A percentile compares a stretch with the other conserved stretches of the same genome.
phyloP scores from a whole-genome alignment of 495 filamentous ascomycete species.

The Penicillium longicatenatum region DNA sequence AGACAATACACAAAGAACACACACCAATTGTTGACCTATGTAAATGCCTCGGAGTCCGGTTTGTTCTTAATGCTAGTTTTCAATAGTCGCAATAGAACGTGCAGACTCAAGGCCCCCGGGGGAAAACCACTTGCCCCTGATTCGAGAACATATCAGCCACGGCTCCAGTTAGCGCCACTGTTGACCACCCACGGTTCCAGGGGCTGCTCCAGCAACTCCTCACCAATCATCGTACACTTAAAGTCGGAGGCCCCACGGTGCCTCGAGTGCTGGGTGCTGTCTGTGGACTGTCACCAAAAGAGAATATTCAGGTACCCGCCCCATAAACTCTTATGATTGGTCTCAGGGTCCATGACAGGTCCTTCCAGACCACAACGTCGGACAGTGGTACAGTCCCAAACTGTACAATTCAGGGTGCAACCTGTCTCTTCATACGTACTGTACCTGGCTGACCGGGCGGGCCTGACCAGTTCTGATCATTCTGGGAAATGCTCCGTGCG shows the following conservation, averaged over 20 bases:
- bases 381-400: slow-evolving; percentile 1
- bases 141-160: slow-evolving; percentile 21
- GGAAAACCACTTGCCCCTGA: slow-evolving; percentile 22
- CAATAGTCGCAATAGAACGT: slow-evolving; percentile 7
- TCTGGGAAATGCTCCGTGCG: slow-evolving; percentile 17
- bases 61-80: not conserved
- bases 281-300: slow-evolving; percentile 13
- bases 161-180: slow-evolving; percentile 23
- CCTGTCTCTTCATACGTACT: slow-evolving; percentile 4
- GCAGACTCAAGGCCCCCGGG: slow-evolving; percentile 4
- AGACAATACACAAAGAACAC: not conserved
- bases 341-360: slow-evolving; percentile 21
- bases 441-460: not conserved
- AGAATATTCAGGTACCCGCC: slow-evolving; percentile 33
- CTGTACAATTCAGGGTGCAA: slow-evolving; percentile 12
- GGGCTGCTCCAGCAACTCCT: slow-evolving; percentile 15
- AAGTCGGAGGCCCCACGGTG: slow-evolving; percentile 8
- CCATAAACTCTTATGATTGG: slow-evolving; percentile 22
- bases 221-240: slow-evolving; percentile 25
- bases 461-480: not conserved
- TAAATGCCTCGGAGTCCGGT: not conserved
- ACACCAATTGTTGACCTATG: not conserved
- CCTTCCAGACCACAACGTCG: slow-evolving; percentile 22
- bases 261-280: slow-evolving; percentile 10
- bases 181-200: slow-evolving; percentile 25